Base-by-base conservation (phyloP, 805 yeast species). In the Nakazawaea populi region DNA sequence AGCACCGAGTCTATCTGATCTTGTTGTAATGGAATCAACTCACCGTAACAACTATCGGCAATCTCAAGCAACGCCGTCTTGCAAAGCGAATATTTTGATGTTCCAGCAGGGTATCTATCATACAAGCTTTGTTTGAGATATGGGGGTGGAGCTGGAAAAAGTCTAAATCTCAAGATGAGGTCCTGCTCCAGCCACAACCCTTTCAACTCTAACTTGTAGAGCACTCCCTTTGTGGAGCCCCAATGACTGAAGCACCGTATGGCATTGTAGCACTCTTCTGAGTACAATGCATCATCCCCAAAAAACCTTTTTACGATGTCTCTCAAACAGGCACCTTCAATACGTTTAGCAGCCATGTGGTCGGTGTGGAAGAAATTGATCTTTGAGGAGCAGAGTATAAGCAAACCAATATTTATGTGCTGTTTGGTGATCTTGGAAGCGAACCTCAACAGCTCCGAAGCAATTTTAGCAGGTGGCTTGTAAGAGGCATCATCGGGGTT, bases 311-410 rank as follows among this genome's bases (percentile, higher is more conserved):
- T 55, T 42, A 77, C 69, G 34, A 68, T 67, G 45, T 66, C 62
- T 37, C 68, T 65, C 65, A 79, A 61, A 54, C 68, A 73, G 40
- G 58, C 54, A 0, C 82, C 80, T 51, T 77, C 80, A 79, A 74
- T 29, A 58, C 48, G 24, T 79, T 74, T 18, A 75, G 72, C 58
- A 74, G 79, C 35, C 14, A 46, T 42, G 57, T 79, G 84, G 58
- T 79, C 83, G 1, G 82, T 75, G 53, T 78, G 83, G 50, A 77
- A 66, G 55, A 77, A 79, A 57, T 77, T 76, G 53, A 78, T 67
- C 54, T 76, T 77, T 14, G 80, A 63, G 18, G 78, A 73, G 32
- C 72, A 63, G 52, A 78, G 51, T 14, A 79, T 60, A 54, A 68
- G 65, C 42, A 71, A 61, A 4, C 82, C 83, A 57, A 64, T 62